Evolutionary conservation across 2,329 filamentous ascomycete genomes (phyloP).

Genomic region (Xylaria sp.): DNA sequence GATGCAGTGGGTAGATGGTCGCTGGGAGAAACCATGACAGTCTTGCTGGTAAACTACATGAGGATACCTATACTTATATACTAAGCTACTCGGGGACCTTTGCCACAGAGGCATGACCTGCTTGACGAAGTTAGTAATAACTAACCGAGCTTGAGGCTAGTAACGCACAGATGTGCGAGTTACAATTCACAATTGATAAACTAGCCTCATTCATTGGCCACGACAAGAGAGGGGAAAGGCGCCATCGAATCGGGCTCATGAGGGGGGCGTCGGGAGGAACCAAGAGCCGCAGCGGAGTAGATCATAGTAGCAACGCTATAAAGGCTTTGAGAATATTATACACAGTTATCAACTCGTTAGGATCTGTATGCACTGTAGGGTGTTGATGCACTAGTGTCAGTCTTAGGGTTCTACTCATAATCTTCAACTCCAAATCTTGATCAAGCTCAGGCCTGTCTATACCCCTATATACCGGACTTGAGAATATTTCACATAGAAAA

Average conservation of each 20-base stretch:
- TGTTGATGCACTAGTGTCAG: not conserved
- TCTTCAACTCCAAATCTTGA: not conserved
- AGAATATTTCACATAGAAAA: not conserved
- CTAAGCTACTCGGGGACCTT: not conserved
- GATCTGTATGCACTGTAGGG: not conserved
- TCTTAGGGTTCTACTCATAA: not conserved
- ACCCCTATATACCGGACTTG: not conserved
- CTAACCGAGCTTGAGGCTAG: not conserved
- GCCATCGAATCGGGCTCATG: not conserved
- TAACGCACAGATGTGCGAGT: not conserved
- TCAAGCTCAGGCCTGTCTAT: not conserved
- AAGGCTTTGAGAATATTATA: not conserved
- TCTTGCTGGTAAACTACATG: not conserved
- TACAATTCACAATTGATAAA: not conserved
- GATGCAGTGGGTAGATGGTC: not conserved
- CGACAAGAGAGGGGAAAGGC: not conserved
- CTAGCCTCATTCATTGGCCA: conserved; percentile 1
- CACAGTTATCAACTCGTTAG: not conserved
- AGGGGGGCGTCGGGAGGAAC: not conserved
- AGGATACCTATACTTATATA: not conserved
- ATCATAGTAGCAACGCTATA: not conserved
- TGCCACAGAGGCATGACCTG: not conserved
- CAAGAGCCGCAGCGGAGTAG: not conserved
- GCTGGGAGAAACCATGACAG: not conserved
- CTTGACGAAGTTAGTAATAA: not conserved